A percentile compares a stretch with the other conserved stretches of the same genome.
phyloP scores from a whole-genome alignment of 805 yeast species.

The Candida boleticola region DNA sequence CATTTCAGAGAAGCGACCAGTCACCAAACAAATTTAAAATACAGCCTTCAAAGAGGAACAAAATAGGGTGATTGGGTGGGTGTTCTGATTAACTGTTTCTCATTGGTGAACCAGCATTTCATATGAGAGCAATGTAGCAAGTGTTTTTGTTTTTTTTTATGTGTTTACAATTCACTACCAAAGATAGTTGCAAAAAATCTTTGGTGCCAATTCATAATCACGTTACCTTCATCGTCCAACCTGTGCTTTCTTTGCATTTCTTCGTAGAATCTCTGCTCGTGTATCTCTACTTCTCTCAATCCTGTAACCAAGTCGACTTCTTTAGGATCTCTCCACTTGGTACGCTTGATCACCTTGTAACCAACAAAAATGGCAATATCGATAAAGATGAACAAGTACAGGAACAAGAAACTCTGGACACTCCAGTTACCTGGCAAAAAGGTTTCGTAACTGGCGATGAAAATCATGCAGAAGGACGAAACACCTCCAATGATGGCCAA shows the following conservation, averaged over 20 bases:
- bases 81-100: too few relatives aligned
- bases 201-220: constrained; percentile 13
- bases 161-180: constrained; percentile 24
- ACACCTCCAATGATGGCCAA: constrained; percentile 28
- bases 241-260: constrained; percentile 13
- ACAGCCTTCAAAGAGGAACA: too few relatives aligned
- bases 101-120: too few relatives aligned
- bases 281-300: constrained; percentile 37
- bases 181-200: constrained; percentile 19
- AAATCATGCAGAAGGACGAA: constrained; percentile 30
- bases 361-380: constrained; percentile 31
- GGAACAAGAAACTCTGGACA: constrained; percentile 40
- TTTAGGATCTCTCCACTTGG: constrained; percentile 29
- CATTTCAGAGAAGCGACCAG: neutral
- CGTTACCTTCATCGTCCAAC: constrained; percentile 17
- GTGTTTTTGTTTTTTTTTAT: too few relatives aligned
- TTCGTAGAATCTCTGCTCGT: constrained; percentile 29
- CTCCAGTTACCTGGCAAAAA: constrained; percentile 40
- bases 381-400: constrained; percentile 42
- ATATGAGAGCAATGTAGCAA: too few relatives aligned
- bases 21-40: too few relatives aligned
- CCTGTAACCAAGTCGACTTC: constrained; percentile 41
- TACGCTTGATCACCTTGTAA: constrained; percentile 37
- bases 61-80: too few relatives aligned
- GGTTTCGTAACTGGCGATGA: constrained; percentile 35